A percentile compares a stretch with the other conserved stretches of the same genome.
phyloP scores from a whole-genome alignment of 23 red algal species.

The Gracilaria caudata region DNA sequence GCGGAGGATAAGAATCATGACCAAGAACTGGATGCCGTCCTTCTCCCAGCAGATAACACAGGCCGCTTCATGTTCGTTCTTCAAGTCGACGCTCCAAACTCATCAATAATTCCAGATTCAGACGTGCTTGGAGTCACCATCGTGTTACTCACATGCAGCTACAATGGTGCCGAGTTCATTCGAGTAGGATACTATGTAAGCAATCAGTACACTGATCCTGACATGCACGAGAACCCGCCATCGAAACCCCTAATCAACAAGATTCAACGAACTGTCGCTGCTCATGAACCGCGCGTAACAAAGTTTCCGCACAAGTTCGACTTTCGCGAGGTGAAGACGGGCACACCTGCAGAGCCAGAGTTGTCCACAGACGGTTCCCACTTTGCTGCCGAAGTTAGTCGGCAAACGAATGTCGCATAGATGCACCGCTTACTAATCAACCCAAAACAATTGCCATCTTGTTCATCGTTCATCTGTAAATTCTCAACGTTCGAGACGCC shows the following conservation, averaged over 20 bases:
- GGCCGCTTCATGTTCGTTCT: slow-evolving; percentile 98
- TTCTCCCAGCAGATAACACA: slow-evolving; percentile 81
- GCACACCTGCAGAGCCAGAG: slow-evolving; percentile 56
- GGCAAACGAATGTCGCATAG: slow-evolving; percentile 46
- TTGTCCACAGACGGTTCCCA: slow-evolving; percentile 56
- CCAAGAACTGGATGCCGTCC: slow-evolving; percentile 96
- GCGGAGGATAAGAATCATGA: slow-evolving; percentile 85
- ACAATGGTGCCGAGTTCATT: slow-evolving; percentile 89
- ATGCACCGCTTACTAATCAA: background rate
- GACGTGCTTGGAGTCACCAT: slow-evolving; percentile 94
- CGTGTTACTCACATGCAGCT: slow-evolving; percentile 90
- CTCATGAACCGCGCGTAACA: slow-evolving; percentile 89
- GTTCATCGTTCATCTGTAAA: background rate
- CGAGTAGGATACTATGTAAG: slow-evolving; percentile 97
- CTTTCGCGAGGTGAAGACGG: slow-evolving; percentile 32
- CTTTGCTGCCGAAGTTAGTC: slow-evolving; percentile 31
- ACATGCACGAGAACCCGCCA: slow-evolving; percentile 64
- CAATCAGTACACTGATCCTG: slow-evolving; percentile 84
- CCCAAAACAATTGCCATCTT: background rate
- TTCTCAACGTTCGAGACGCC: background rate
- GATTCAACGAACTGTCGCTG: slow-evolving; percentile 79
- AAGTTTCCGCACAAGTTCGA: slow-evolving; percentile 97
- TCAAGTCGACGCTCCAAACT: slow-evolving; percentile 86
- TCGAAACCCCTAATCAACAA: slow-evolving; percentile 56
- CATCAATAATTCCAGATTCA: slow-evolving; percentile 58